Conservation (phyloP, 1,284 basidiomycete genomes). For the Volvariella volvacea region DNA sequence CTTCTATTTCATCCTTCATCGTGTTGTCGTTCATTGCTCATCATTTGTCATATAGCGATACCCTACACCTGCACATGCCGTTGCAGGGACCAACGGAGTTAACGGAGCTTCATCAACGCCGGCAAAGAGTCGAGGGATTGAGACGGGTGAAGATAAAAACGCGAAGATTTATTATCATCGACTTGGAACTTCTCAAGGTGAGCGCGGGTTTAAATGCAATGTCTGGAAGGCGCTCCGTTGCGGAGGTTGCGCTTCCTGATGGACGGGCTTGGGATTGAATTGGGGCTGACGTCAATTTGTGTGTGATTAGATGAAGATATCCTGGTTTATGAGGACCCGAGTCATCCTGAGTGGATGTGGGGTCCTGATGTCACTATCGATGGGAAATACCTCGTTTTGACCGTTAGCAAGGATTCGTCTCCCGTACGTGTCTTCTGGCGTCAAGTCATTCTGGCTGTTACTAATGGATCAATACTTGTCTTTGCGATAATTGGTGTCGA, state of each 20-base stretch:
- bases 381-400: conserved; percentile 57
- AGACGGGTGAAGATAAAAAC: conserved; percentile 59
- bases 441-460: conserved; percentile 1
- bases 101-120: no score
- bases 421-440: conserved; percentile 33
- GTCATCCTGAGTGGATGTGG: conserved; percentile 68
- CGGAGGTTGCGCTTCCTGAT: no score
- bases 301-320: conserved; percentile 61
- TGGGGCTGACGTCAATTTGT: conserved; percentile 1
- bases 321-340: conserved; percentile 55
- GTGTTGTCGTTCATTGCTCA: no score
- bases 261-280: neutral
- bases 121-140: conserved; percentile 32
- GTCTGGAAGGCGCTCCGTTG: no score
- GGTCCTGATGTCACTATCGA: conserved; percentile 51
- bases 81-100: no score
- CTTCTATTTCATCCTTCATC: no score
- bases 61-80: no score
- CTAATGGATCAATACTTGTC: conserved; percentile 3
- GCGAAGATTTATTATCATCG: conserved; percentile 74
- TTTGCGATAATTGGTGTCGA: no score
- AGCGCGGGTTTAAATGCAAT: conserved; percentile 16
- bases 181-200: conserved; percentile 65
- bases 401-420: conserved; percentile 56
- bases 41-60: no score